These are phyloP conservation scores for Parathielavia hyrcaniae DNA, from an alignment of 495 filamentous ascomycete species.

Conservation along the genomic window DNA sequence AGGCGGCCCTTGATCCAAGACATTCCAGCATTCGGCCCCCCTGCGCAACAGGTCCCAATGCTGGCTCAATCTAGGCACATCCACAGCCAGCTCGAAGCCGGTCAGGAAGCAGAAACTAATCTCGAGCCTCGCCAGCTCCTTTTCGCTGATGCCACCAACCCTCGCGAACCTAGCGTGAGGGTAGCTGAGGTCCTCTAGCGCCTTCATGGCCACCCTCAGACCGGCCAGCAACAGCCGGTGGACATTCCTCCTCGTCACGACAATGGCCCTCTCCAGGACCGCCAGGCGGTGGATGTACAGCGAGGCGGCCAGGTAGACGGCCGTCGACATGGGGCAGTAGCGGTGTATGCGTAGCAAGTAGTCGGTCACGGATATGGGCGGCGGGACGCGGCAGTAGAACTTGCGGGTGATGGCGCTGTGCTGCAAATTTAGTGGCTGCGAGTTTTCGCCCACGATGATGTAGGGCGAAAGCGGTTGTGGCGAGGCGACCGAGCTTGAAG, in stretches of 20 bases:
- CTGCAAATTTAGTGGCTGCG: conserved; percentile 60
- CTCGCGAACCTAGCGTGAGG: conserved; percentile 75
- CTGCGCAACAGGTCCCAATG: conserved; percentile 48
- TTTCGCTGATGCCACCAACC: conserved; percentile 80
- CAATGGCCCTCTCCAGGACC: conserved; percentile 63
- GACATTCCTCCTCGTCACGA: conserved; percentile 72
- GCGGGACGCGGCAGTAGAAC: conserved; percentile 83
- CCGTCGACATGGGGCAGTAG: conserved; percentile 94
- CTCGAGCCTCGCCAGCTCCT: conserved; percentile 74
- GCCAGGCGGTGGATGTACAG: conserved; percentile 81
- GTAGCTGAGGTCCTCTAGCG: conserved; percentile 82
- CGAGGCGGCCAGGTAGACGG: conserved; percentile 86
- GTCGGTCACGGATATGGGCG: conserved; percentile 71
- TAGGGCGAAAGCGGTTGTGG: conserved; percentile 38
- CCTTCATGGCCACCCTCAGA: conserved; percentile 84
- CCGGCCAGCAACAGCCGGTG: conserved; percentile 83
- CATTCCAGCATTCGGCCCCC: conserved; percentile 29
- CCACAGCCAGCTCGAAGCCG: conserved; percentile 73
- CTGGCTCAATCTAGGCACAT: conserved; percentile 52
- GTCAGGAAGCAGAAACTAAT: conserved; percentile 84
- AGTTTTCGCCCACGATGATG: conserved; percentile 53
- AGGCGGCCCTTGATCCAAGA: conserved; percentile 8
- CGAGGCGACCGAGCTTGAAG: conserved; percentile 12
- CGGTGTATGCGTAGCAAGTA: conserved; percentile 81
- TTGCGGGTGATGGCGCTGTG: conserved; percentile 76